These are phyloP conservation scores for Annona cherimola DNA, from an alignment of 164 flowering plant species.

Conservation along the genomic window DNA sequence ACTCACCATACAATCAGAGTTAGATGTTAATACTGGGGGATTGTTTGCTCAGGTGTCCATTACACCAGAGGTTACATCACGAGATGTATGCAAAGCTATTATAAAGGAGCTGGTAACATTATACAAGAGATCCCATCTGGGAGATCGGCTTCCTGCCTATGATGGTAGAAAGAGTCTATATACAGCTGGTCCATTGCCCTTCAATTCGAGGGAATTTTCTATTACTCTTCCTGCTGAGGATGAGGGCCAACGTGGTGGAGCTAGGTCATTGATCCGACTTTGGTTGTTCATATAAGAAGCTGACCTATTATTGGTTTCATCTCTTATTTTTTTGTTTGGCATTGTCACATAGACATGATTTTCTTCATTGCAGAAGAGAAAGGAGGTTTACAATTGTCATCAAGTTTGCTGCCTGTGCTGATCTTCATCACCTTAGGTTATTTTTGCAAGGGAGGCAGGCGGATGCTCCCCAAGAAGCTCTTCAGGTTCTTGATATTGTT, in stretches of 20 bases:
- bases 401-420: conserved; percentile 89
- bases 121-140: conserved; percentile 75
- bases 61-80: conserved; percentile 75
- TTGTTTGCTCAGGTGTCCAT: conserved; percentile 64
- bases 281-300: background rate
- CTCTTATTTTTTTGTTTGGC: background rate
- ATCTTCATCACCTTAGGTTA: conserved; percentile 75
- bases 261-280: conserved; percentile 33
- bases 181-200: conserved; percentile 95
- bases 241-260: conserved; percentile 52
- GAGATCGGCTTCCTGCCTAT: conserved; percentile 87
- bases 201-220: conserved; percentile 52
- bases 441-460: conserved; percentile 83
- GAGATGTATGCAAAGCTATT: conserved; percentile 82
- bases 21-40: background rate
- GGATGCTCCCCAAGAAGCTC: conserved; percentile 99
- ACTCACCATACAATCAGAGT: background rate
- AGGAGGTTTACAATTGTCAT: conserved; percentile 73
- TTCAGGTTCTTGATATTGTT: conserved; percentile 95
- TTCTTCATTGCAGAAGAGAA: conserved; percentile 46
- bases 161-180: conserved; percentile 95
- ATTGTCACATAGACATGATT: background rate
- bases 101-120: conserved; percentile 63
- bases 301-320: background rate
- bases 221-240: conserved; percentile 77